phyloP scores from a whole-genome alignment of 2,329 filamentous ascomycete genomes.

The Allantophomopsis cytisporea region DNA sequence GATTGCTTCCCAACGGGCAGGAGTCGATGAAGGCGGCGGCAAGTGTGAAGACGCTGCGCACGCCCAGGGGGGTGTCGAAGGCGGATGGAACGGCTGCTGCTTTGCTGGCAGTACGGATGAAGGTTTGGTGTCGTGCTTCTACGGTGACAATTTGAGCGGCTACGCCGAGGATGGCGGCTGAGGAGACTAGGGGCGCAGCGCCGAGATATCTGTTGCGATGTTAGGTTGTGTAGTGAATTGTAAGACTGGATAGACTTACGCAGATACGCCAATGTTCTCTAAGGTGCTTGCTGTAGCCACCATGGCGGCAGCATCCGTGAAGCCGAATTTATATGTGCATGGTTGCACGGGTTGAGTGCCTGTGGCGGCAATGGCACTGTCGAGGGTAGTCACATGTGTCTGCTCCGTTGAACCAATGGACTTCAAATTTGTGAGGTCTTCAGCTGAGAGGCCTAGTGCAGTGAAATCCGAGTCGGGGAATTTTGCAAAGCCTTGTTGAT shows the following conservation, averaged over 20 bases:
- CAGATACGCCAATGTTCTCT: conserved; percentile 62
- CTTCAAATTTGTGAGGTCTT: conserved; percentile 45
- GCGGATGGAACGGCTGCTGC: conserved; percentile 49
- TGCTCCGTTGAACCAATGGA: conserved; percentile 49
- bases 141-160: conserved; percentile 61
- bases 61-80: conserved; percentile 57
- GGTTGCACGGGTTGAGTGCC: conserved; percentile 52
- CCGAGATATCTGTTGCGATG: conserved; percentile 38
- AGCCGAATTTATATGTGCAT: conserved; percentile 61
- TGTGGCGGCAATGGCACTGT: conserved; percentile 43
- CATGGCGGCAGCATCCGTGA: conserved; percentile 53
- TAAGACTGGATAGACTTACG: conserved; percentile 26
- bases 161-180: conserved; percentile 44
- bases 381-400: conserved; percentile 45
- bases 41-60: conserved; percentile 58
- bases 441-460: conserved; percentile 41
- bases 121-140: conserved; percentile 61
- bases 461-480: conserved; percentile 53
- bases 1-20: conserved; percentile 53
- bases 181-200: conserved; percentile 50
- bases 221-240: background rate
- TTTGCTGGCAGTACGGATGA: conserved; percentile 48
- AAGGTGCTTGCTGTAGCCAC: conserved; percentile 56
- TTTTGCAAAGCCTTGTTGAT: conserved; percentile 54
- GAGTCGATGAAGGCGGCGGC: conserved; percentile 59